A percentile compares a stretch with the other conserved stretches of the same genome.
These are phyloP conservation scores for Penicillium aurantiogriseum DNA, from an alignment of 2,329 filamentous ascomycete genomes.

Conservation along the genomic window DNA sequence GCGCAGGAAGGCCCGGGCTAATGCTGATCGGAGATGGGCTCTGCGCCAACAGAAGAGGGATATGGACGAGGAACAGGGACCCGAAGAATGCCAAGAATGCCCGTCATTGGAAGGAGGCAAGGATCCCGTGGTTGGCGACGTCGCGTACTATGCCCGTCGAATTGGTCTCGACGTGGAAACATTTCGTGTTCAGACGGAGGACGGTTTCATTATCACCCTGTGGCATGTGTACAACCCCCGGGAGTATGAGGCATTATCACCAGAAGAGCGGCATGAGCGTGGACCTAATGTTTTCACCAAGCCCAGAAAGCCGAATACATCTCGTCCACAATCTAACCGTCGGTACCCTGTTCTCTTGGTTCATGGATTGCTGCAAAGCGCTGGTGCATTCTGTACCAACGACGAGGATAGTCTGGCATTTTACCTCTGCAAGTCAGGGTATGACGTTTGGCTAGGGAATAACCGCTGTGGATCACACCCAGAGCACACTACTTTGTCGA, in stretches of 20 bases:
- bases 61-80: conserved; percentile 38
- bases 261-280: conserved; percentile 44
- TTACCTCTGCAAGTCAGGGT: conserved; percentile 86
- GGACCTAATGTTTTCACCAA: conserved; percentile 63
- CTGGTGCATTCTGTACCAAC: conserved; percentile 85
- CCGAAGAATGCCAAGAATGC: conserved; percentile 63
- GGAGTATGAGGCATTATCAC: conserved; percentile 61
- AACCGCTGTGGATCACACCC: conserved; percentile 85
- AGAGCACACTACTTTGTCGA: conserved; percentile 67
- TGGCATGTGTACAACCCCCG: conserved; percentile 87
- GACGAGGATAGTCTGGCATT: conserved; percentile 89
- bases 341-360: conserved; percentile 80
- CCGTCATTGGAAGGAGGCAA: conserved; percentile 74
- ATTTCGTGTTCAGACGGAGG: conserved; percentile 85
- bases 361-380: conserved; percentile 82
- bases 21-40: conserved; percentile 64
- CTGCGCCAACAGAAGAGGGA: conserved; percentile 41
- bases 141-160: conserved; percentile 79
- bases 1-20: conserved; percentile 56
- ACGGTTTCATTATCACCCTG: conserved; percentile 84
- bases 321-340: conserved; percentile 22
- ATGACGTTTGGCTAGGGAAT: conserved; percentile 94
- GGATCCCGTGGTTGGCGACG: conserved; percentile 75
- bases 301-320: conserved; percentile 28
- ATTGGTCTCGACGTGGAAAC: conserved; percentile 84